Base-by-base conservation (phyloP, 257 asterid genomes). In the Solanum bulbocastanum region DNA sequence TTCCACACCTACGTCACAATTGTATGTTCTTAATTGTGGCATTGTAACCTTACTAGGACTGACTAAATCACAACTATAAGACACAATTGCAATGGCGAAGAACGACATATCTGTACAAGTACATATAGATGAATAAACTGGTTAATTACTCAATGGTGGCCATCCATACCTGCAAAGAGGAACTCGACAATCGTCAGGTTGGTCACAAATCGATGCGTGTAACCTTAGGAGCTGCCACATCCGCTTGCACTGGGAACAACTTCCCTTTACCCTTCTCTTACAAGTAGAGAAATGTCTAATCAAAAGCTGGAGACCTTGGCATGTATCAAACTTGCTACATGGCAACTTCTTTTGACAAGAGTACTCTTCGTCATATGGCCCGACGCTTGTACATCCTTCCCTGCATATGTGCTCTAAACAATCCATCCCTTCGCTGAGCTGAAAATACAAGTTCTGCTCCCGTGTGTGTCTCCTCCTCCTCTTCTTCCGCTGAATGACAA, bases 151-250 rank as follows among this genome's bases (percentile, higher is more conserved):
- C 8, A 82, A 23, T 27, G 56, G 33, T 49, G 58, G 58, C 75
- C 75, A 86, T 92, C 75, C 75, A 86, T 92, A 96, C 99, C 98
- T 94, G 98, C 98, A 94, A 10, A 96, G 90, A n/a, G 99, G 99
- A 69, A 96, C 99, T 87, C 92, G 90, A 95, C 99, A 96, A 83
- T 84, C 93, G 25, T 94, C 94, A 15, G 93, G 87, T 39, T 90
- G 95, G 8, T 94, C 94, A 88, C 99, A 96, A 10, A 96, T 91
- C 30, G 96, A 95, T 12, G 99, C 94, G 37, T 96, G 99, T 81
- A 96, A 60, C 72, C 90, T 79, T 71, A 96, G 91, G 25, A 96
- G 98, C 91, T 96, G 98, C 98, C 98, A 95, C 99, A 94, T 96
- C 30, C 98, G 85, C n/a, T 91, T 94, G 89, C 98, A 96, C 27